phyloP scores from a whole-genome alignment of 1,139 yeast species.

The Taphrina confusa region DNA sequence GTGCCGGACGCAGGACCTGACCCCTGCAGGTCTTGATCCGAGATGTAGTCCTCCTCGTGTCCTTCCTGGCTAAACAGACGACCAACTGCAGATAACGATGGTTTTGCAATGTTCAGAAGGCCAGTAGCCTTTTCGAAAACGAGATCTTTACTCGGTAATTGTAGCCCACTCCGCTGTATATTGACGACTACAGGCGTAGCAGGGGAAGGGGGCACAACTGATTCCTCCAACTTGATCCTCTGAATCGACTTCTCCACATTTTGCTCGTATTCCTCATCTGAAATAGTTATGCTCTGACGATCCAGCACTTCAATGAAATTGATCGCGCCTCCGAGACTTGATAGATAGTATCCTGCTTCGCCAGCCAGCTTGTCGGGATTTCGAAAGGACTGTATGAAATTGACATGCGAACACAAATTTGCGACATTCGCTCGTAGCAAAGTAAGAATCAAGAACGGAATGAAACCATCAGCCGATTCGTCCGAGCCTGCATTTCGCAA shows the following conservation, averaged over 20 bases:
- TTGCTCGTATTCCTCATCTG: constrained; percentile 59
- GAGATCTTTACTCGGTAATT: constrained; percentile 28
- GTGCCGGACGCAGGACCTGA: not conserved
- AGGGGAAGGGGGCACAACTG: constrained; percentile 22
- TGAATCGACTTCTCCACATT: constrained; percentile 41
- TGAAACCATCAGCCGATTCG: constrained; percentile 90
- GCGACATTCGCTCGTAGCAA: constrained; percentile 66
- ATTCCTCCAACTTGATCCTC: constrained; percentile 24
- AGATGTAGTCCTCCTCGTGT: not conserved
- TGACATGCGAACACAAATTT: constrained; percentile 70
- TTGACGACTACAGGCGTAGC: constrained; percentile 44
- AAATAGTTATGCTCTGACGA: constrained; percentile 61
- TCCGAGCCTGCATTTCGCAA: constrained; percentile 66
- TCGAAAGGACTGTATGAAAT: constrained; percentile 65
- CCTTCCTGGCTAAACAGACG: constrained; percentile 30
- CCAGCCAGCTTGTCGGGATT: constrained; percentile 75
- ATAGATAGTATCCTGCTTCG: constrained; percentile 83
- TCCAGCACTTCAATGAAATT: constrained; percentile 68
- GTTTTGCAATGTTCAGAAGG: constrained; percentile 29
- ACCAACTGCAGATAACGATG: constrained; percentile 20
- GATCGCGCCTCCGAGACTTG: constrained; percentile 76
- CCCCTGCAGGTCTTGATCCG: constrained; percentile 11
- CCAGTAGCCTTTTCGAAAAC: constrained; percentile 32
- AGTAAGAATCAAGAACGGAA: constrained; percentile 81
- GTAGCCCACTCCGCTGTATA: constrained; percentile 35